Percentiles rank a stretch among this genome's conserved stretches.
These are phyloP conservation scores for Podospora didyma DNA, from an alignment of 495 filamentous ascomycete genomes.

Conservation along the genomic window DNA sequence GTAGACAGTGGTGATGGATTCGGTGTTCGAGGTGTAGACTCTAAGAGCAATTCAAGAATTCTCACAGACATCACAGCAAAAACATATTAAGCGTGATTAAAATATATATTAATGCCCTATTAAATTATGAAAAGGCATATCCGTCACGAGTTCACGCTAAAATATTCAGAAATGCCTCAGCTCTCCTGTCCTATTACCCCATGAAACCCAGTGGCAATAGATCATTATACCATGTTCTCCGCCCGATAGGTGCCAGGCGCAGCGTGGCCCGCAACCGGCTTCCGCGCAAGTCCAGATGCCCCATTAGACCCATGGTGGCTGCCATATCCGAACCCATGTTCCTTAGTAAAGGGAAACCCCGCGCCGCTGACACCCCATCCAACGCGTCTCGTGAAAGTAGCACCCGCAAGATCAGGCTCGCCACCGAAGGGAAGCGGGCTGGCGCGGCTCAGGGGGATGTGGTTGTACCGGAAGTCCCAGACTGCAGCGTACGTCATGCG, in stretches of 20 bases:
- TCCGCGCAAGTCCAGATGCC: neutral
- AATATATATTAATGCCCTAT: too few species aligned
- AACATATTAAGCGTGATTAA: too few species aligned
- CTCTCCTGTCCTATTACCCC: too few species aligned
- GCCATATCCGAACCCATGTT: constrained; percentile 7
- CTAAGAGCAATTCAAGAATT: too few species aligned
- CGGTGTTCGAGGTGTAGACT: too few species aligned
- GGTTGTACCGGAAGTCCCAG: constrained; percentile 57
- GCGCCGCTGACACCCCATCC: constrained; percentile 39
- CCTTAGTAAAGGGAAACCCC: constrained; percentile 5
- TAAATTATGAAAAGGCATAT: too few species aligned
- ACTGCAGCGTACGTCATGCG: constrained; percentile 55
- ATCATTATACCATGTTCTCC: neutral
- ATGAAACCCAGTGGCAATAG: too few species aligned
- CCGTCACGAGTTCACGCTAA: too few species aligned
- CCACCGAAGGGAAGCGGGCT: constrained; percentile 27
- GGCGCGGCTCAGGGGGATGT: constrained; percentile 44
- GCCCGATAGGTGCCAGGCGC: neutral
- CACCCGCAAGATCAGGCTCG: constrained; percentile 34
- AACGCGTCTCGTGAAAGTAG: constrained; percentile 40
- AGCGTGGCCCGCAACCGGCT: neutral
- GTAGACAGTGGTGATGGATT: too few species aligned
- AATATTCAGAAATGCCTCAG: too few species aligned
- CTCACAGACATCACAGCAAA: too few species aligned
- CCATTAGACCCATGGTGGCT: neutral